These are phyloP conservation scores for Ophiostoma populinum DNA, from an alignment of 2,329 filamentous ascomycete species.

Conservation along the genomic window DNA sequence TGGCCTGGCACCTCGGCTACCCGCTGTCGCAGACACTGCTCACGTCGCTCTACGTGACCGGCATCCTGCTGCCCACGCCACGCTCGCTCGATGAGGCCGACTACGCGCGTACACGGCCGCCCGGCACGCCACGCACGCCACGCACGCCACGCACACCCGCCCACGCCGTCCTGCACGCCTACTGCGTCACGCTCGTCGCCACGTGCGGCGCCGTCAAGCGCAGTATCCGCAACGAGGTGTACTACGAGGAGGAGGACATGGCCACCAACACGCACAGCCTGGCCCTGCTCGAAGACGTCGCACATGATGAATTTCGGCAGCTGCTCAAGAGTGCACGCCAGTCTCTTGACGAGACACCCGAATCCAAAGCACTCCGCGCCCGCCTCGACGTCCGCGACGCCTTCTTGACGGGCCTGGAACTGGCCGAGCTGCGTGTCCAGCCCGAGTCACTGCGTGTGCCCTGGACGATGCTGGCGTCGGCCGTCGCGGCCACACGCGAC, in stretches of 20 bases:
- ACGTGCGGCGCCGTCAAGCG: slow-evolving; percentile 64
- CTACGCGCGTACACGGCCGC: slow-evolving; percentile 28
- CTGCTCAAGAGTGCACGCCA: slow-evolving; percentile 39
- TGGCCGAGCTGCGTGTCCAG: slow-evolving; percentile 26
- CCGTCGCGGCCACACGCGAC: slow-evolving; percentile 38
- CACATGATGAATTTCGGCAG: slow-evolving; percentile 35
- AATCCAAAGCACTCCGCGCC: slow-evolving; percentile 43
- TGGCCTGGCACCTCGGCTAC: slow-evolving; percentile 95
- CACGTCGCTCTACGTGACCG: slow-evolving; percentile 80
- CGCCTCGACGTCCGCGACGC: slow-evolving; percentile 50
- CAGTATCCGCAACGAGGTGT: slow-evolving; percentile 66
- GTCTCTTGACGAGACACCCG: too few relatives aligned
- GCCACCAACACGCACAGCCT: slow-evolving; percentile 82
- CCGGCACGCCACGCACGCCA: neutral
- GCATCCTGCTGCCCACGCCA: slow-evolving; percentile 56
- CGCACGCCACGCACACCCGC: neutral
- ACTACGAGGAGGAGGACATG: slow-evolving; percentile 97
- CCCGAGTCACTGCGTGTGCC: slow-evolving; percentile 30
- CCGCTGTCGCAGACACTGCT: slow-evolving; percentile 88
- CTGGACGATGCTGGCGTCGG: slow-evolving; percentile 31
- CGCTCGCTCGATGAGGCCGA: slow-evolving; percentile 44
- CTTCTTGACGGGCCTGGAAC: slow-evolving; percentile 39
- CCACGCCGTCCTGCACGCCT: slow-evolving; percentile 57
- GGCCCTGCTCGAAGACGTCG: slow-evolving; percentile 50
- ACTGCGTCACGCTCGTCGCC: slow-evolving; percentile 73